Percentiles rank a stretch among this genome's conserved stretches.
Conservation (phyloP, 495 filamentous ascomycete species). For the Melanomma pulvis-pyrius region DNA sequence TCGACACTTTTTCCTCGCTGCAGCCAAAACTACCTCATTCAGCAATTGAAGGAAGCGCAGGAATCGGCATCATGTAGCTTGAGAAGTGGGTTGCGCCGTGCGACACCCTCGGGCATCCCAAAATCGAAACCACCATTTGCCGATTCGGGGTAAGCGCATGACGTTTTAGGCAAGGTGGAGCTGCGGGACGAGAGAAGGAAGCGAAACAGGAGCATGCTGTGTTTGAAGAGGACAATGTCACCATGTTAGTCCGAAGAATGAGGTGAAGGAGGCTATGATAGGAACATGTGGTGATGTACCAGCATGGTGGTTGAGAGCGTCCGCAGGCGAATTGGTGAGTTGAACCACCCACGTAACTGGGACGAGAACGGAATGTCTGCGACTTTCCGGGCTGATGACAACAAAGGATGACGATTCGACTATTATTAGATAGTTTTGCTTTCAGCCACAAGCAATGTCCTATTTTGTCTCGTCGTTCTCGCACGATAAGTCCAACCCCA, state of each 20-base stretch:
- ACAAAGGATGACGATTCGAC: not conserved
- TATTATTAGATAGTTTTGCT: not conserved
- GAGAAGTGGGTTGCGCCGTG: not conserved
- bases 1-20: constrained; percentile 24
- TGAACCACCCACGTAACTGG: not conserved
- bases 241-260: not conserved
- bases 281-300: not conserved
- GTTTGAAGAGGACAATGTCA: not conserved
- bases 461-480: too few relatives aligned
- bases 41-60: not conserved
- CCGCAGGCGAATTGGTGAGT: not conserved
- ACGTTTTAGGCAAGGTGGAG: not conserved
- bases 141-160: not conserved
- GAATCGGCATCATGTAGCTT: not conserved
- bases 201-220: not conserved
- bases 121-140: not conserved
- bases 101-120: not conserved
- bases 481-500: too few relatives aligned
- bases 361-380: not conserved
- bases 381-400: not conserved
- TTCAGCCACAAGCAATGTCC: not conserved
- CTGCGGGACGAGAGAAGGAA: not conserved
- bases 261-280: not conserved
- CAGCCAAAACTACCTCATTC: not conserved
- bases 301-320: not conserved